These are phyloP conservation scores for Xylaria longipes DNA, from an alignment of 495 filamentous ascomycete species.

Conservation along the genomic window DNA sequence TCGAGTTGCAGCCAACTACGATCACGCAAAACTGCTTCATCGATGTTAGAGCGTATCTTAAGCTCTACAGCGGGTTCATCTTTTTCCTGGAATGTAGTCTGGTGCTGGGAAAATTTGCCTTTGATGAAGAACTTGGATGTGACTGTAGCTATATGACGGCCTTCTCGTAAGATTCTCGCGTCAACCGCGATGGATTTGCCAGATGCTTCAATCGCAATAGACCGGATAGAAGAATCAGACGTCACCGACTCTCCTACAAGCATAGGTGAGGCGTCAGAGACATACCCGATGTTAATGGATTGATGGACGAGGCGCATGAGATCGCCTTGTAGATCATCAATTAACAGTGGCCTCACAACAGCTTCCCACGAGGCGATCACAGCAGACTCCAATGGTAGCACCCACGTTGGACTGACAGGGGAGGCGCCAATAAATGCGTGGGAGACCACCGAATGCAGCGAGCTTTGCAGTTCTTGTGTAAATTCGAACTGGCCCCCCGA, in stretches of 20 bases:
- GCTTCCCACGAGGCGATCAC: constrained; percentile 91
- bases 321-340: constrained; percentile 80
- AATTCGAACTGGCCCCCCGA: constrained; percentile 75
- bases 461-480: constrained; percentile 67
- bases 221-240: constrained; percentile 83
- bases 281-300: constrained; percentile 87
- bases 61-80: constrained; percentile 82
- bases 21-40: constrained; percentile 79
- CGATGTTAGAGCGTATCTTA: constrained; percentile 71
- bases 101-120: constrained; percentile 76
- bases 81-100: constrained; percentile 88
- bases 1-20: constrained; percentile 84
- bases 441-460: constrained; percentile 88
- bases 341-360: constrained; percentile 87
- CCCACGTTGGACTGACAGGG: constrained; percentile 82
- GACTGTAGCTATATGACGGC: constrained; percentile 80
- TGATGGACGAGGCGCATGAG: constrained; percentile 81
- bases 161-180: constrained; percentile 77
- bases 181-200: constrained; percentile 92
- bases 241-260: constrained; percentile 81
- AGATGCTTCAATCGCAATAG: constrained; percentile 83
- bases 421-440: constrained; percentile 87
- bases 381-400: constrained; percentile 88
- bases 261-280: constrained; percentile 79
- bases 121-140: constrained; percentile 87